Evolutionary conservation across 2,329 filamentous ascomycete genomes (phyloP), one percentile per base, ranked within the genome.

Genomic region (Nemania sp.): DNA sequence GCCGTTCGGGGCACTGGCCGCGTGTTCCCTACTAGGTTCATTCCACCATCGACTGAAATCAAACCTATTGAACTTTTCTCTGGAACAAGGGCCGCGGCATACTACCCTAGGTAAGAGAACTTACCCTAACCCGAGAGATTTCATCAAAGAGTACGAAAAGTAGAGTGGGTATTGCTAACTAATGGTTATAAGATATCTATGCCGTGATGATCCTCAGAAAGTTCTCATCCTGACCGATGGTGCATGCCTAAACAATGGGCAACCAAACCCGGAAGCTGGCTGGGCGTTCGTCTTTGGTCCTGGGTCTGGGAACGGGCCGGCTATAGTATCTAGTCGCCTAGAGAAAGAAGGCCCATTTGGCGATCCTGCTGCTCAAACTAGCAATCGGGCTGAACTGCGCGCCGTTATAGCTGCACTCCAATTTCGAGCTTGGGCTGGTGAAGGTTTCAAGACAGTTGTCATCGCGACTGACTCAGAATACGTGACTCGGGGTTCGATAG

Each of bases 401-500:
- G 86, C 86, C 5, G 84, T 83, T 5, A 82, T 87, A 54, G 83
- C 80, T 5, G 87, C 82, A 3, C 78, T 88, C 26, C 77, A 81
- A 29, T 82, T 80, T 70, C 77, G 80, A 2, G 8, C 73, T 68
- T 87, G 85, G 85, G n/a, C 15, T 0, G 76, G 73, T 4, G 83
- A 86, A 74, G 73, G 82, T 62, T 77, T 78, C 76, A 49, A 66
- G 11, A 77, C 75, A 0, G 6, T 88, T 2, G 82, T 87, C 43
- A 80, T 89, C 64, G 87, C 86, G 0, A 87, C 85, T 0, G 85
- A 89, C 72, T 87, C 84, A 0, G 79, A 80, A 26, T 88, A 88
- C 70, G 82, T 85, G 5, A 80, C 82, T 0, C 72, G 82, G 15
- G 83, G 84, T 10, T 75, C 81, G 4, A 86, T 83, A 0, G 62